Evolutionary conservation across 2,329 filamentous ascomycete species (phyloP).

Genomic region (Hypoxylon sp.): DNA sequence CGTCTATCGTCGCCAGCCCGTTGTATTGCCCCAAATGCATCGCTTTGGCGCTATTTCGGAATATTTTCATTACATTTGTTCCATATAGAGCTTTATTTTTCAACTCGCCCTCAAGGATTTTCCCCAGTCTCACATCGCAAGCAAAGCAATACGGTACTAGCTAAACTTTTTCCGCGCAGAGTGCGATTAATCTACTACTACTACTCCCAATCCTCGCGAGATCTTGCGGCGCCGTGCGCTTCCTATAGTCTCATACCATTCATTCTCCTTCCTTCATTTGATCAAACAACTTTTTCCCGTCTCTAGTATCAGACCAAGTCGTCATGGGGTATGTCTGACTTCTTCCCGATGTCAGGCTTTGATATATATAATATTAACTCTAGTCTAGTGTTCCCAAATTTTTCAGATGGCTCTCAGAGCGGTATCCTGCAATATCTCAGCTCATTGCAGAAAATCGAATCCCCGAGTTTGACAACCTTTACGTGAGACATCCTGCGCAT

Average conservation of each 20-base stretch:
- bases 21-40: slow-evolving; percentile 43
- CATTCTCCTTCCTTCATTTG: slow-evolving; percentile 1
- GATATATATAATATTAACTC: slow-evolving; percentile 36
- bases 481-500: slow-evolving; percentile 67
- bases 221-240: slow-evolving; percentile 14
- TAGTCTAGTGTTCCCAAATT: slow-evolving; percentile 81
- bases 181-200: slow-evolving; percentile 4
- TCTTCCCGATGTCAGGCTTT: slow-evolving; percentile 11
- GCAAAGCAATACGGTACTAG: no score
- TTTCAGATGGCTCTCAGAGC: slow-evolving; percentile 99
- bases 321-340: slow-evolving; percentile 49
- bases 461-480: slow-evolving; percentile 98
- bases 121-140: slow-evolving; percentile 11
- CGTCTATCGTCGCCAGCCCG: slow-evolving; percentile 9
- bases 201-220: slow-evolving; percentile 4
- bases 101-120: not conserved
- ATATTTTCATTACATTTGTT: slow-evolving; percentile 27
- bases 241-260: slow-evolving; percentile 3
- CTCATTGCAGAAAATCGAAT: slow-evolving; percentile 99
- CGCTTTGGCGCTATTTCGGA: slow-evolving; percentile 10
- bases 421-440: slow-evolving; percentile 98
- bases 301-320: slow-evolving; percentile 5
- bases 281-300: slow-evolving; percentile 7
- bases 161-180: not conserved
- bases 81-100: slow-evolving; percentile 36